Evolutionary conservation across 139 green algal species (phyloP), one percentile per base, ranked within the genome.

Genomic region (Zygnema cylindricum): DNA sequence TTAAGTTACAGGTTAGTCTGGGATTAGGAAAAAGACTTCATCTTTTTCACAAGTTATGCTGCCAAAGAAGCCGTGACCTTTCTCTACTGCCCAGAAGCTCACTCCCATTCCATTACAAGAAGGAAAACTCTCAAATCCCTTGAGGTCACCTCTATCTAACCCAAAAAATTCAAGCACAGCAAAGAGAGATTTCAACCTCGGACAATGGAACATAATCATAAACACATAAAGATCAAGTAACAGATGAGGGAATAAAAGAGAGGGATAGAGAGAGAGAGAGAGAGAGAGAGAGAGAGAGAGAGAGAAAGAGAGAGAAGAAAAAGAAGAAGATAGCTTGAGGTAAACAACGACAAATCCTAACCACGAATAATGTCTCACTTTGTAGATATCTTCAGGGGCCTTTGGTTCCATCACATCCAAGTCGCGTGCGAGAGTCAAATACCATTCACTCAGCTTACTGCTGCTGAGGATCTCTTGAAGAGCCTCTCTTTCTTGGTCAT

Each of bases 401-500:
- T 98, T 98, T 71, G 97, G 82, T 92, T 99, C 97, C 95, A 99
- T 96, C 32, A 99, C 97, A 88, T 99, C 97, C 76, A 99, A 93
- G 93, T 99, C 97, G 0, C 97, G 92, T 0, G 96, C 97, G 42
- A 99, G 94, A 0, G 94, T 92, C 82, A 99, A 91, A 92, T 96
- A 99, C 63, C 95, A 94, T 93, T 98, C 96, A 40, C 82, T 95
- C 36, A 98, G 91, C 43, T 89, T 90, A 16, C 91, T 92, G 94
- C 99, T 99, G 89, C 92, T 93, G 35, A 96, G 93, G 84, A 97
- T 96, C 85, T 95, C 94, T 21, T 84, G 54, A 36, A 94, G 76
- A 40, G 41, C 43, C 77, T 94, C 91, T 43, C 76, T 69, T 39
- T 87, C 84, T 38, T 85, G 69, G 23, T 91, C 78, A 40, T 40